These are phyloP conservation scores for Austroboletus rostrupii DNA, from an alignment of 1,284 basidiomycete species.

Conservation along the genomic window DNA sequence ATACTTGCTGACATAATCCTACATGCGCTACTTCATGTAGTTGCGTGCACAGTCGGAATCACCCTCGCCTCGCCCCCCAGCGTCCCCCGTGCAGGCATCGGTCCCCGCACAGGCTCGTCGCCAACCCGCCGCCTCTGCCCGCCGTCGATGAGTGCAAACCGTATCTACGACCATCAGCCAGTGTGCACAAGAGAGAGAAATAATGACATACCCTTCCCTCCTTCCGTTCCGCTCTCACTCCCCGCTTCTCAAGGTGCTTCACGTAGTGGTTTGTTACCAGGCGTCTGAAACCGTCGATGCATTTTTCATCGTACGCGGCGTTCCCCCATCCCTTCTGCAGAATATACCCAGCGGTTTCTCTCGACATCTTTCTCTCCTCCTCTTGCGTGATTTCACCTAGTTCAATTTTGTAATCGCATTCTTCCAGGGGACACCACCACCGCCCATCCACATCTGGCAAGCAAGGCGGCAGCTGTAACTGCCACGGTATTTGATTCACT, in stretches of 20 bases:
- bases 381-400: slow-evolving; percentile 21
- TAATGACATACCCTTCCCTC: slow-evolving; percentile 18
- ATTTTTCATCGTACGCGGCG: slow-evolving; percentile 24
- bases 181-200: neutral
- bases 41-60: slow-evolving; percentile 23
- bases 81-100: slow-evolving; percentile 22
- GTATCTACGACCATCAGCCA: slow-evolving; percentile 9
- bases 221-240: slow-evolving; percentile 13
- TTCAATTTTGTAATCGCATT: slow-evolving; percentile 23
- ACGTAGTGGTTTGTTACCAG: slow-evolving; percentile 36
- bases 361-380: slow-evolving; percentile 14
- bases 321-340: slow-evolving; percentile 29
- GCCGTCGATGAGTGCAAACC: slow-evolving; percentile 9
- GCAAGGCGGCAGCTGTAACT: slow-evolving; percentile 28
- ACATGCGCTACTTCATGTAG: slow-evolving; percentile 1
- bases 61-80: slow-evolving; percentile 24
- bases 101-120: slow-evolving; percentile 15
- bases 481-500: slow-evolving; percentile 27
- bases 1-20: too few species aligned
- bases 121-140: slow-evolving; percentile 1
- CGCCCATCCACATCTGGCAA: slow-evolving; percentile 33
- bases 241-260: slow-evolving; percentile 25
- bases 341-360: slow-evolving; percentile 21
- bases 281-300: slow-evolving; percentile 24
- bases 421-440: slow-evolving; percentile 28